Base-by-base conservation (phyloP, 2,329 filamentous ascomycete species). In the Sporothrix brasiliensis region DNA sequence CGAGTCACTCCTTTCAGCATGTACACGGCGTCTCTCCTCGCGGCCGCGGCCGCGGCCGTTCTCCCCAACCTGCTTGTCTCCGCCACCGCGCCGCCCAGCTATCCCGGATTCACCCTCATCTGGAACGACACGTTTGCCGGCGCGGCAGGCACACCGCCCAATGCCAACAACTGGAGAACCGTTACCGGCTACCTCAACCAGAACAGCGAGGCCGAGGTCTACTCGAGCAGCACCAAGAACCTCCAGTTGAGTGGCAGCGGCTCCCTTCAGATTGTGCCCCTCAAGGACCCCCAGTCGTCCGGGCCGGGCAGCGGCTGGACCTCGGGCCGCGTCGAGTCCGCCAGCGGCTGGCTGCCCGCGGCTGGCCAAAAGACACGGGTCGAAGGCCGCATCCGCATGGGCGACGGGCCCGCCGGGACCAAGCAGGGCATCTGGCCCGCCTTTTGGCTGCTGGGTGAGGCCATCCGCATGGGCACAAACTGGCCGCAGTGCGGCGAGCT, bases 101-200 rank as follows among this genome's bases (percentile, higher is more conserved):
- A 85, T 73, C 72, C 72, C 10, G 81, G 81, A 67, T 80, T 79
- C 75, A 76, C 71, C 21, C 75, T 77, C 7, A 60, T 82, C 52
- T 86, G 82, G 82, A 76, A 80, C 5, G 83, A 85, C 30, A 74
- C 73, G 30, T 86, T 86, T 69, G 52, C 69, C 2, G 84, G 84
- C 7, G 44, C 67, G 0, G 73, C 76, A 21, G 80, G 81, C 53
- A 71, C 75, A 1, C 70, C 75, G 0, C 80, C 83, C 5, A 76
- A 79, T 75, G 67, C 72, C 4, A 73, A 34, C 66, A 77, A 77
- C 63, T 86, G 84, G 84, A 79, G 82, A 72, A 68, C 72, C 44
- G 83, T 85, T 74, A 86, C 84, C 67, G 82, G 86, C 75, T 84
- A 87, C 73, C 85, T 90, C 77, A 89, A 88, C 77, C 86, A 89